Percentiles rank a stretch among this genome's conserved stretches.
These are phyloP conservation scores for Lentinula edodes DNA, from an alignment of 768 basidiomycete species.

Conservation along the genomic window DNA sequence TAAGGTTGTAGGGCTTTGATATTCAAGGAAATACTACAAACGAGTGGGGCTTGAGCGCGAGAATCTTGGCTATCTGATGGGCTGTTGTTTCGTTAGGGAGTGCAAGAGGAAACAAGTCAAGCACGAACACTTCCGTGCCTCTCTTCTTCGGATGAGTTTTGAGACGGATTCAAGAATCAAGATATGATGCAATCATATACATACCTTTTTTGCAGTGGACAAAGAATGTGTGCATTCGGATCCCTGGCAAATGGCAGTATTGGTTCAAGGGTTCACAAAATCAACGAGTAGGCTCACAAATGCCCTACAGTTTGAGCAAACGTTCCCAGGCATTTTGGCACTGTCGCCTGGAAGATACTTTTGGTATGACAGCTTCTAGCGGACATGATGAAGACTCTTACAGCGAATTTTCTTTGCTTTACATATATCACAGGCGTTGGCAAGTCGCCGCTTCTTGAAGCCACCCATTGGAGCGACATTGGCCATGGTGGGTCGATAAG, in stretches of 20 bases:
- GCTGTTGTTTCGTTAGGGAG: neutral
- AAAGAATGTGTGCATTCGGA: neutral
- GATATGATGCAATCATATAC: neutral
- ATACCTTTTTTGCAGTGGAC: neutral
- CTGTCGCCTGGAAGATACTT: conserved; percentile 30
- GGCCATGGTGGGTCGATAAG: neutral
- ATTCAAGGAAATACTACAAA: neutral
- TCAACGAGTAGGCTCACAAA: conserved; percentile 29
- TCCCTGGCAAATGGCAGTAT: conserved; percentile 7
- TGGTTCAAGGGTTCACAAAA: conserved; percentile 18
- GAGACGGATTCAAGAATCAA: neutral
- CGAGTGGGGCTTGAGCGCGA: neutral
- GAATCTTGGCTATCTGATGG: neutral
- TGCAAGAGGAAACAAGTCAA: neutral
- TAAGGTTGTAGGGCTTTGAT: neutral
- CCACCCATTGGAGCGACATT: neutral
- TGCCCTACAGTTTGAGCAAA: conserved; percentile 35
- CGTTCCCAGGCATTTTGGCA: conserved; percentile 32
- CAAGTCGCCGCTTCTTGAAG: conserved; percentile 43
- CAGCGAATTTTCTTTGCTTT: conserved; percentile 32
- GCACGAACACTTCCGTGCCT: neutral
- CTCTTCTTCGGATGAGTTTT: neutral
- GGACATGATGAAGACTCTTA: conserved; percentile 16
- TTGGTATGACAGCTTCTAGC: too few species aligned
- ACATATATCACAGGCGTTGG: conserved; percentile 59